Conservation (phyloP, 164 flowering plant genomes). For the Hamamelis virginiana region DNA sequence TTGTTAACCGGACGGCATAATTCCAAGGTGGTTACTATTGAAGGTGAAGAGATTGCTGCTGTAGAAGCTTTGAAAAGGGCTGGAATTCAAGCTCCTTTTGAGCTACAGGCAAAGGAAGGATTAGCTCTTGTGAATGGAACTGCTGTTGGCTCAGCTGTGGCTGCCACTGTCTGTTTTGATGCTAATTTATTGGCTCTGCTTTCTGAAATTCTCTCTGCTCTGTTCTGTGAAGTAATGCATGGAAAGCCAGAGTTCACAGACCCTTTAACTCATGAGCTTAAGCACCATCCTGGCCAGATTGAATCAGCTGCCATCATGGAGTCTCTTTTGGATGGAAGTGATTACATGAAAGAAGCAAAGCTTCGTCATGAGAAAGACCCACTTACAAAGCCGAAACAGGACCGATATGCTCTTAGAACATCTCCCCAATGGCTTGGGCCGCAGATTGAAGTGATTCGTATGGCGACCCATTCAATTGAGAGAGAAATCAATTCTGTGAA, state of each 20-base stretch:
- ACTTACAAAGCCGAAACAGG: constrained; percentile 41
- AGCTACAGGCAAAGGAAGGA: constrained; percentile 33
- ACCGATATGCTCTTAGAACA: constrained; percentile 38
- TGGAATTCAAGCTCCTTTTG: constrained; percentile 31
- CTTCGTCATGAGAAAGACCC: constrained; percentile 33
- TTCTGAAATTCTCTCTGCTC: constrained; percentile 28
- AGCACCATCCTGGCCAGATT: constrained; percentile 34
- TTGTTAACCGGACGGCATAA: constrained; percentile 31
- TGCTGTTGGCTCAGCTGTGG: constrained; percentile 32
- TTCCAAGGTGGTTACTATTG: constrained; percentile 21
- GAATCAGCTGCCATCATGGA: constrained; percentile 36
- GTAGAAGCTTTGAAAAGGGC: constrained; percentile 32
- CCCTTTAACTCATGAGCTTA: constrained; percentile 23
- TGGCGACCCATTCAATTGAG: constrained; percentile 38
- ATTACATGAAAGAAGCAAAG: constrained; percentile 31
- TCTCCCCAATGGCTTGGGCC: no score
- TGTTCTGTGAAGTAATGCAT: constrained; percentile 14
- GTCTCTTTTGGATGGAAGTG: constrained; percentile 29
- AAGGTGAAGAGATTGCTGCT: constrained; percentile 29
- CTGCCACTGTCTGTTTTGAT: constrained; percentile 30
- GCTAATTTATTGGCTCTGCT: constrained; percentile 26
- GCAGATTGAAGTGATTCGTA: constrained; percentile 40
- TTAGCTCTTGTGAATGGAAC: constrained; percentile 30
- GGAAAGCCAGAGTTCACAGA: constrained; percentile 9
- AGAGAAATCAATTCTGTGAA: no score